phyloP scores from a whole-genome alignment of 2,329 filamentous ascomycete genomes.

The Nemania abortiva region DNA sequence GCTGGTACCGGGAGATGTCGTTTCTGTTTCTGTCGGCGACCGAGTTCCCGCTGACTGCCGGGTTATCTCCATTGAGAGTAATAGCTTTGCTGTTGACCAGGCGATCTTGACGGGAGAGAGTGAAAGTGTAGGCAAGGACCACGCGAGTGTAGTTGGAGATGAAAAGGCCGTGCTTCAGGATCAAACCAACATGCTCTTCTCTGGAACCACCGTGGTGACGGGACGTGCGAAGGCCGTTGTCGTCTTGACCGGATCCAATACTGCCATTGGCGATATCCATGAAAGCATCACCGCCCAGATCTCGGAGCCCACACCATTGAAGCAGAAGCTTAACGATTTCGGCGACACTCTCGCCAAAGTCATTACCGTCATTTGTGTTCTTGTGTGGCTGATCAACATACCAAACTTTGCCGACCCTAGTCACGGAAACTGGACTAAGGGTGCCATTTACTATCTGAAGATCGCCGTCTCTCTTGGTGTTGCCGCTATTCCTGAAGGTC shows the following conservation, averaged over 20 bases:
- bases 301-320: slow-evolving; percentile 94
- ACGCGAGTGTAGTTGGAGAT: slow-evolving; percentile 74
- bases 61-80: slow-evolving; percentile 90
- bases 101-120: slow-evolving; percentile 97
- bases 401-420: slow-evolving; percentile 95
- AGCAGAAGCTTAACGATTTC: slow-evolving; percentile 99
- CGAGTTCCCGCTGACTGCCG: slow-evolving; percentile 96
- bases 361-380: slow-evolving; percentile 94
- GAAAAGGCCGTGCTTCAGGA: slow-evolving; percentile 94
- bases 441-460: slow-evolving; percentile 99
- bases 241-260: slow-evolving; percentile 87
- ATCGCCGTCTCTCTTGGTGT: slow-evolving; percentile 98
- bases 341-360: slow-evolving; percentile 97
- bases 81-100: slow-evolving; percentile 96
- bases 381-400: slow-evolving; percentile 99
- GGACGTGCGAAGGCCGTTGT: slow-evolving; percentile 93
- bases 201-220: slow-evolving; percentile 95
- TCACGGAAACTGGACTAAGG: slow-evolving; percentile 94
- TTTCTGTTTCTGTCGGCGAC: slow-evolving; percentile 89
- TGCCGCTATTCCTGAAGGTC: slow-evolving; percentile 95
- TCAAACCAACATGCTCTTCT: slow-evolving; percentile 97
- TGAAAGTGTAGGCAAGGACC: slow-evolving; percentile 93
- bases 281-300: slow-evolving; percentile 99
- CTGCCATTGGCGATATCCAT: slow-evolving; percentile 98
- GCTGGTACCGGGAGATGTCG: slow-evolving; percentile 91